Evolutionary conservation across 768 basidiomycete genomes (phyloP).

Genomic region (Macrolepiota fuliginosa): DNA sequence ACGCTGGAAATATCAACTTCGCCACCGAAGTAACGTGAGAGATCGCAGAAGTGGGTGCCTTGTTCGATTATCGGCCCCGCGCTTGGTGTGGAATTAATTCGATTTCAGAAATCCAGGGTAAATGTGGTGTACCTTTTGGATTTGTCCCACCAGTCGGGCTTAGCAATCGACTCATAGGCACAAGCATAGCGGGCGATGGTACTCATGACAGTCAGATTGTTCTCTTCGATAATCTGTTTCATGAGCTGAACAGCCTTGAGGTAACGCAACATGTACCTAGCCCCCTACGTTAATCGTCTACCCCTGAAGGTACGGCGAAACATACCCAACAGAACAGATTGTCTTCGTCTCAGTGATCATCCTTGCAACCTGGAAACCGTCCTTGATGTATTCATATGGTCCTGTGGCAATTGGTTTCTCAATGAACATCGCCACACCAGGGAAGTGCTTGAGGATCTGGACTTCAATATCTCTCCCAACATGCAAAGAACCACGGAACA

Average conservation of each 20-base stretch:
- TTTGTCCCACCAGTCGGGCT: slow-evolving; percentile 94
- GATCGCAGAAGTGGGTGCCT: slow-evolving; percentile 96
- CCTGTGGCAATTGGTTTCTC: slow-evolving; percentile 94
- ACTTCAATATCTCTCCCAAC: slow-evolving; percentile 83
- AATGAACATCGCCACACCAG: slow-evolving; percentile 84
- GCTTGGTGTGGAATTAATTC: slow-evolving; percentile 30
- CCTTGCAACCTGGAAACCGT: slow-evolving; percentile 71
- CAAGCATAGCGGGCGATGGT: slow-evolving; percentile 94
- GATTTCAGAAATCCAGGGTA: slow-evolving; percentile 8
- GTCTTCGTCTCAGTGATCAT: slow-evolving; percentile 66
- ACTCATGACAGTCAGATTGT: slow-evolving; percentile 92
- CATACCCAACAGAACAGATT: slow-evolving; percentile 87
- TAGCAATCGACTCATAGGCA: slow-evolving; percentile 77
- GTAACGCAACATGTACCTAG: slow-evolving; percentile 91
- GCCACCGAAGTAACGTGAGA: slow-evolving; percentile 96
- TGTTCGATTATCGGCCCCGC: slow-evolving; percentile 86
- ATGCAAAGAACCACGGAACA: slow-evolving; percentile 80
- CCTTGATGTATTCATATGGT: slow-evolving; percentile 59
- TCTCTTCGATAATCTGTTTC: slow-evolving; percentile 94
- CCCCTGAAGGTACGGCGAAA: neutral
- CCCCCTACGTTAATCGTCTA: slow-evolving; percentile 5
- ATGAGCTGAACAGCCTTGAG: slow-evolving; percentile 93
- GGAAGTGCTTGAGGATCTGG: slow-evolving; percentile 85
- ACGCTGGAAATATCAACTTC: slow-evolving; percentile 86
- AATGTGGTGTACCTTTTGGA: slow-evolving; percentile 56